A percentile compares a stretch with the other conserved stretches of the same genome.
phyloP scores from a whole-genome alignment of 257 asterid genomes.

The Solanum paucissectum region DNA sequence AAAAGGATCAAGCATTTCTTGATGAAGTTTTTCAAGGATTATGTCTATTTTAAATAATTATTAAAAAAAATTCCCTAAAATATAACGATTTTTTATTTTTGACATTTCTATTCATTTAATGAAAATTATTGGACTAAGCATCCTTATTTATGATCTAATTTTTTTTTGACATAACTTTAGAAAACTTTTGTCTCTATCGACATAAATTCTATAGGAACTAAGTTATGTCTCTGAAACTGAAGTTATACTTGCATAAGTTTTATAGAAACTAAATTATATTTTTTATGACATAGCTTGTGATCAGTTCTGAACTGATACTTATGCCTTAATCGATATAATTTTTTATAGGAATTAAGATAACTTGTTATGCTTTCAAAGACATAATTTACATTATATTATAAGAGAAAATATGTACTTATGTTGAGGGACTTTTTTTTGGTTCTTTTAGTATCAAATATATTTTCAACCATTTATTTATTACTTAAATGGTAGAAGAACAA shows the following conservation, averaged over 20 bases:
- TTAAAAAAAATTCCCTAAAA: no score
- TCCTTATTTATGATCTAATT: neutral
- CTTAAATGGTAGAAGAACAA: neutral
- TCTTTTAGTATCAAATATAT: neutral
- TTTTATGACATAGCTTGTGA: neutral
- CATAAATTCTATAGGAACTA: neutral
- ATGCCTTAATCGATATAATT: neutral
- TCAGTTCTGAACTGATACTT: neutral
- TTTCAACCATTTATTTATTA: neutral
- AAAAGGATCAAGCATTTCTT: conserved; percentile 10
- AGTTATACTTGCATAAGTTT: neutral
- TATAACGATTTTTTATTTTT: neutral
- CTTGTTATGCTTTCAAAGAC: neutral
- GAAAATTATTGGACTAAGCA: neutral
- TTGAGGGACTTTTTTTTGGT: neutral
- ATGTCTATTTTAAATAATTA: neutral
- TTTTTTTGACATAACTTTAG: neutral
- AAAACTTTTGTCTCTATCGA: neutral
- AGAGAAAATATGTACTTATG: neutral
- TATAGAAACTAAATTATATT: neutral
- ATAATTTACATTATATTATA: neutral
- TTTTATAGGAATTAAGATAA: neutral
- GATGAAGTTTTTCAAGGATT: neutral
- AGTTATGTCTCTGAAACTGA: neutral
- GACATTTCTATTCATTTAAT: neutral